Percentiles rank a stretch among this genome's conserved stretches.
phyloP scores from a whole-genome alignment of 202 grass and related monocot species.

The Digitaria exilis region DNA sequence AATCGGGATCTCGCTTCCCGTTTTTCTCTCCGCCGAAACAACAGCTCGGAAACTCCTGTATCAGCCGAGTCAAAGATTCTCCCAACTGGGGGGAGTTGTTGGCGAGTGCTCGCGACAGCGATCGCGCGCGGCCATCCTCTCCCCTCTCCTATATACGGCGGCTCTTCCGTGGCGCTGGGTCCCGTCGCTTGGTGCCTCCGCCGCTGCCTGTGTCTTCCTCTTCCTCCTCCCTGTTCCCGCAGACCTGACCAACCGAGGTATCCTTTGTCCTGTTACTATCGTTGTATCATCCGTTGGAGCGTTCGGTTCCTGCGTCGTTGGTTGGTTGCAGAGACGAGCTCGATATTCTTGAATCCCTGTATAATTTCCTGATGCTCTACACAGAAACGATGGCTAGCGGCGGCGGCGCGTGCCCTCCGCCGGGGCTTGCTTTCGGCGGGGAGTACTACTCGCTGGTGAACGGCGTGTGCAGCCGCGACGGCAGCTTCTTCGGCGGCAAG shows the following conservation, averaged over 20 bases:
- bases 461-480: slow-evolving; percentile 64
- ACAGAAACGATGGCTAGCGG: neutral
- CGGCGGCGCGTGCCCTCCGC: slow-evolving; percentile 49
- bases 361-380: neutral
- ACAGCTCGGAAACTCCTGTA: neutral
- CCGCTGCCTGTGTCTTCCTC: too few relatives aligned
- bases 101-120: neutral
- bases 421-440: slow-evolving; percentile 51
- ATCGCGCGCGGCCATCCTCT: neutral
- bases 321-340: too few relatives aligned
- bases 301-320: too few relatives aligned
- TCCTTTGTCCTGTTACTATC: neutral
- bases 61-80: slow-evolving; percentile 3
- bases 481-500: slow-evolving; percentile 75
- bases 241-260: neutral
- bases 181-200: neutral
- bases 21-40: neutral
- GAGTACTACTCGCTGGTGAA: slow-evolving; percentile 69
- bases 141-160: neutral
- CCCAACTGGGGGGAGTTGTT: neutral
- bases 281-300: too few relatives aligned
- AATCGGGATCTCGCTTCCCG: neutral
- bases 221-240: neutral
- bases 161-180: too few relatives aligned
- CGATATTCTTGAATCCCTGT: neutral